Conservation (phyloP, 441 rosid species). For the Populus hybrid region DNA sequence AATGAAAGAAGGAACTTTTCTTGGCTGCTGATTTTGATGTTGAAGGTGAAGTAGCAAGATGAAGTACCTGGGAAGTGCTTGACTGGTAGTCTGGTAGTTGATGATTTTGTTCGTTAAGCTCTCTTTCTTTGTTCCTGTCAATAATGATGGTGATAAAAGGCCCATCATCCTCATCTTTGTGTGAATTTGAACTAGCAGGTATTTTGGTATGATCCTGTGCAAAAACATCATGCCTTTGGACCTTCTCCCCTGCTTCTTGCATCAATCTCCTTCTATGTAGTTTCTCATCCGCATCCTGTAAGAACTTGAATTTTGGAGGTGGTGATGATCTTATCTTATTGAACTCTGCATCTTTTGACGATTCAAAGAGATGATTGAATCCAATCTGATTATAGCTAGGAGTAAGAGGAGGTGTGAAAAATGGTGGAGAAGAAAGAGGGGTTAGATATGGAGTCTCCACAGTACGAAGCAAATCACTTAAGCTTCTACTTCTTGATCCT, state of each 20-base stretch:
- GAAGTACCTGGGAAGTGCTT: slow-evolving; percentile 43
- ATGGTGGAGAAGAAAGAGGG: slow-evolving; percentile 82
- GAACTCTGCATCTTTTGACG: slow-evolving; percentile 69
- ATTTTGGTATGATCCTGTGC: slow-evolving; percentile 23
- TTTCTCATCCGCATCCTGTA: slow-evolving; percentile 92
- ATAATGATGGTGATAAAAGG: slow-evolving; percentile 48
- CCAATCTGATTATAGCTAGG: slow-evolving; percentile 34
- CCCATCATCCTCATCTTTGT: slow-evolving; percentile 52
- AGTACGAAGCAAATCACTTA: slow-evolving; percentile 64
- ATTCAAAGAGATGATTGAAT: slow-evolving; percentile 54
- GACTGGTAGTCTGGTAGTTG: slow-evolving; percentile 25
- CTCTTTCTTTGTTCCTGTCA: slow-evolving; percentile 41
- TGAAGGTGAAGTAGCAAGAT: slow-evolving; percentile 39
- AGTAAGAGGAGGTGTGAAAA: slow-evolving; percentile 86
- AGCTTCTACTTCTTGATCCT: slow-evolving; percentile 59
- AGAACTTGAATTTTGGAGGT: slow-evolving; percentile 85
- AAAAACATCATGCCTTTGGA: slow-evolving; percentile 7
- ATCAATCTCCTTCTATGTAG: slow-evolving; percentile 37
- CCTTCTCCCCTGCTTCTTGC: slow-evolving; percentile 39
- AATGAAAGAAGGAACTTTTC: slow-evolving; percentile 16
- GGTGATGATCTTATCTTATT: slow-evolving; percentile 67
- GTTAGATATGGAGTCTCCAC: slow-evolving; percentile 89
- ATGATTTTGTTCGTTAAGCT: slow-evolving; percentile 21
- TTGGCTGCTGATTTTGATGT: slow-evolving; percentile 27
- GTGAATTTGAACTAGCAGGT: slow-evolving; percentile 25